Evolutionary conservation across 192 early-diverging fungal species (phyloP), one percentile per base, ranked within the genome.

Genomic region (Backusella tarrabulga): DNA sequence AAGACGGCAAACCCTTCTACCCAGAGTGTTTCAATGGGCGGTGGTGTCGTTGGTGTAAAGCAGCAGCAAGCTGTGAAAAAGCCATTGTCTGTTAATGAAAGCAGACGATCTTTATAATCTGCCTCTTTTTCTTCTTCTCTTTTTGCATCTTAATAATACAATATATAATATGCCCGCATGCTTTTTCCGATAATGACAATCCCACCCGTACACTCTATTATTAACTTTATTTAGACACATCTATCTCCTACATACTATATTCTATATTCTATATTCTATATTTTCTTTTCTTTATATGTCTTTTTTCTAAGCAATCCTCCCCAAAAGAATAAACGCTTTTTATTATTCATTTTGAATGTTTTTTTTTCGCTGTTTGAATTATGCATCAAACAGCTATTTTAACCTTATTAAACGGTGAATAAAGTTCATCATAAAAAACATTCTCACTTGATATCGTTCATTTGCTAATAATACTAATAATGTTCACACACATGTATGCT

Each of bases 21-120:
- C 3, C 52, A 60, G 19, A 77, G 76, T 42, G 76, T 50, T 3
- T 82, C 80, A 2, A 82, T 82, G 80, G 80, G 80, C 40, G 80
- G 80, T 38, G 80, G 80, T 14, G 80, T 82, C 1, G 77, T 82
- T n/a, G 80, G 80, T 56, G 72, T 82, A 15, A 69, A 82, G 29
- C 41, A 72, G 38, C 19, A 23, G 0, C 40, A 46, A n/a, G 42
- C 36, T 44, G 23, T 23, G 9, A 60, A 60, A 26, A 60, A 60
- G 9, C 42, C 80, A 0, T 26, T 74, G 17, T 21, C 54, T 54
- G 41, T 26, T 23, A 71, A n/a, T 29, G 78, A 79, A 42, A 67
- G 73, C 12, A 44, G 78, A 40, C 36, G 78, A 29, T 79, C 78
- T 6, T 46, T 79, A 73, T 79, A 75, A 73, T 23, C 23, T 54